A percentile compares a stretch with the other conserved stretches of the same genome.
These are phyloP conservation scores for Aspergillus cristatus DNA, from an alignment of 495 filamentous ascomycete species.

Conservation along the genomic window DNA sequence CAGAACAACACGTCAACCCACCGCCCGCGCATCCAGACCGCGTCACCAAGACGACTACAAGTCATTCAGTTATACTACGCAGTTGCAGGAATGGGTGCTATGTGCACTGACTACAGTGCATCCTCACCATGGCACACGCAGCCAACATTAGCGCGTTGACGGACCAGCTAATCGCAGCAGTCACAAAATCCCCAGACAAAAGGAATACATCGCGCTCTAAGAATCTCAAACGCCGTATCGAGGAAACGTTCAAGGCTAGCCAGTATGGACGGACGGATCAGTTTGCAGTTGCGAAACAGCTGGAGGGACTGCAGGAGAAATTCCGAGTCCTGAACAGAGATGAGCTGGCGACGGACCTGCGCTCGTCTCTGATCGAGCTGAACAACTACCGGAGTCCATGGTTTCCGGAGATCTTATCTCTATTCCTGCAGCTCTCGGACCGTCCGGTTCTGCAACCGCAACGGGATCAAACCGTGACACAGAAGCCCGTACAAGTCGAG, in stretches of 20 bases:
- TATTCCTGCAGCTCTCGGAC: conserved; percentile 76
- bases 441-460: conserved; percentile 62
- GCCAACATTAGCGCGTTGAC: conserved; percentile 26
- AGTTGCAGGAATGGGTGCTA: too few relatives aligned
- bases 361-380: conserved; percentile 52
- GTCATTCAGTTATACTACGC: too few relatives aligned
- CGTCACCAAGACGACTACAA: neutral
- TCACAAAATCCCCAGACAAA: conserved; percentile 18
- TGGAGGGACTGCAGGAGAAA: conserved; percentile 81
- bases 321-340: conserved; percentile 73
- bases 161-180: conserved; percentile 27
- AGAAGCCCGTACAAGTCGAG: conserved; percentile 34
- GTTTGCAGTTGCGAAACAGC: conserved; percentile 65
- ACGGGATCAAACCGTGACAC: conserved; percentile 47
- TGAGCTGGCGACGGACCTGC: conserved; percentile 68
- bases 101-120: neutral
- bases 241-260: conserved; percentile 37
- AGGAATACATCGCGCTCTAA: conserved; percentile 23
- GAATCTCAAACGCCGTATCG: conserved; percentile 16
- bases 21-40: conserved; percentile 2
- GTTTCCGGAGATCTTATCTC: conserved; percentile 69
- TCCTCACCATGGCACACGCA: conserved; percentile 38
- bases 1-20: conserved; percentile 11
- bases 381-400: conserved; percentile 43
- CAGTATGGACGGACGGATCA: conserved; percentile 72